A percentile compares a stretch with the other conserved stretches of the same genome.
Evolutionary conservation across 192 early-diverging fungal genomes (phyloP).

Genomic region (Mortierella claussenii): DNA sequence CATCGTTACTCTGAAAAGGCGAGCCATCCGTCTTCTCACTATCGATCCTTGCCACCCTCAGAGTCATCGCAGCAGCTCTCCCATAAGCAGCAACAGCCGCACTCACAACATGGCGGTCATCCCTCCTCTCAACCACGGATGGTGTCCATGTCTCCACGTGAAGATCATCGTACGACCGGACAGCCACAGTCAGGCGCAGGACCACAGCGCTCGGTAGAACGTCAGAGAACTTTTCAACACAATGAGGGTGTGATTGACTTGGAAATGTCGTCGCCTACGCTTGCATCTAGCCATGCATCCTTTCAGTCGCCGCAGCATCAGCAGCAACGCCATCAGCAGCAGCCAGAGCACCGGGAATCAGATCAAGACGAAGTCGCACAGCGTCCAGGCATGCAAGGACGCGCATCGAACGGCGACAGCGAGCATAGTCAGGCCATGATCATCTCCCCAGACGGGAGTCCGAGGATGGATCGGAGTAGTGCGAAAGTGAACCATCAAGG

Average conservation of each 20-base stretch:
- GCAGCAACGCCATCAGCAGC: too few relatives aligned
- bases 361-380: too few relatives aligned
- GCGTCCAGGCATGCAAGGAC: too few relatives aligned
- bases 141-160: conserved; percentile 32
- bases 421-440: conserved; percentile 1
- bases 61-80: conserved; percentile 2
- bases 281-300: background rate
- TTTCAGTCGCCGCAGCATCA: background rate
- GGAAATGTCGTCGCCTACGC: background rate
- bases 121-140: conserved; percentile 13
- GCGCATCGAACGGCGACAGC: background rate
- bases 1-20: conserved; percentile 2
- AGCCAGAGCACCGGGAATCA: too few relatives aligned
- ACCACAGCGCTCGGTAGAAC: background rate
- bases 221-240: background rate
- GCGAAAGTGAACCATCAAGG: background rate
- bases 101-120: conserved; percentile 6
- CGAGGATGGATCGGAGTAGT: background rate
- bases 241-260: background rate
- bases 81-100: conserved; percentile 14
- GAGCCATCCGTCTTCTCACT: conserved; percentile 4
- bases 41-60: conserved; percentile 5
- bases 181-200: conserved; percentile 8
- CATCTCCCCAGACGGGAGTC: conserved; percentile 3
- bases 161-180: conserved; percentile 17